phyloP scores from a whole-genome alignment of 2,329 filamentous ascomycete genomes.

The Aspergillus intermedius region DNA sequence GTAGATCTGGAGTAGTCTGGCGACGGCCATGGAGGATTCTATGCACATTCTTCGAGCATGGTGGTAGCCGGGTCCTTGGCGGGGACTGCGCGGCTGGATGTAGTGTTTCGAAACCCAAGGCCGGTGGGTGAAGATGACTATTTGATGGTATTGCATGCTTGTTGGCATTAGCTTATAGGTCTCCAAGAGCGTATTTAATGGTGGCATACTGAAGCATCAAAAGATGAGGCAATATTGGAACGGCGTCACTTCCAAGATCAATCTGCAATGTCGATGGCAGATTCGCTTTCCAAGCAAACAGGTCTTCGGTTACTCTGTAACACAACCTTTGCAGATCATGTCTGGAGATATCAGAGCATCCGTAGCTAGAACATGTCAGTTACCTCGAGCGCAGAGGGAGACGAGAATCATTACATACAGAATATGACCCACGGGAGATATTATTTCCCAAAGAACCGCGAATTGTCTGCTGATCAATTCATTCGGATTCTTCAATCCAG shows the following conservation, averaged over 20 bases:
- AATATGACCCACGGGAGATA: slow-evolving; percentile 38
- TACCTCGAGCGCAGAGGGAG: slow-evolving; percentile 1
- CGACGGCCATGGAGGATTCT: slow-evolving; percentile 35
- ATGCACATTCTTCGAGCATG: slow-evolving; percentile 41
- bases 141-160: slow-evolving; percentile 41
- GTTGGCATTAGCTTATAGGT: slow-evolving; percentile 1
- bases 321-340: slow-evolving; percentile 33
- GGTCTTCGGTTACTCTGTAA: slow-evolving; percentile 29
- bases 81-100: slow-evolving; percentile 35
- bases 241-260: slow-evolving; percentile 26
- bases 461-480: slow-evolving; percentile 34
- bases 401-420: slow-evolving; percentile 20
- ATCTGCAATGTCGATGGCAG: slow-evolving; percentile 33
- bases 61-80: slow-evolving; percentile 38
- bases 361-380: slow-evolving; percentile 21
- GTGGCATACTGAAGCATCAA: slow-evolving; percentile 34
- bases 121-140: slow-evolving; percentile 39
- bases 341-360: slow-evolving; percentile 31
- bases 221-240: slow-evolving; percentile 34
- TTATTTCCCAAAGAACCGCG: slow-evolving; percentile 38
- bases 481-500: slow-evolving; percentile 23
- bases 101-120: slow-evolving; percentile 40
- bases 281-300: slow-evolving; percentile 38
- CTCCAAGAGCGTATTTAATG: neutral
- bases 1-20: slow-evolving; percentile 37